Evolutionary conservation across 2,329 filamentous ascomycete genomes (phyloP).

Genomic region (Knufia fluminis): DNA sequence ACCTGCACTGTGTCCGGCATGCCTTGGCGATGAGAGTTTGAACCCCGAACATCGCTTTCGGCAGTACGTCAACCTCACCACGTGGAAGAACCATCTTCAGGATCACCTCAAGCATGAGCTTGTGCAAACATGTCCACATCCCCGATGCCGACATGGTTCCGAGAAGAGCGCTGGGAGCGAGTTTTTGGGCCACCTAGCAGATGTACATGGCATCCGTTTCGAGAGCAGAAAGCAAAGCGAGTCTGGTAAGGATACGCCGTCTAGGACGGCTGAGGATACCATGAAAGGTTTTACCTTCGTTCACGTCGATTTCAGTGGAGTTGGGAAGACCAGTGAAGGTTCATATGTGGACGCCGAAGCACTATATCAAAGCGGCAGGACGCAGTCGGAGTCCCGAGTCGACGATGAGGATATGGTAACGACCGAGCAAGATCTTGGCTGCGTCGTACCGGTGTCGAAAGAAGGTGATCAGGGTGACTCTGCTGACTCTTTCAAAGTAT

Average conservation of each 20-base stretch:
- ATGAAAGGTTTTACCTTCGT: not conserved
- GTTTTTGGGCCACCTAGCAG: conserved; percentile 6
- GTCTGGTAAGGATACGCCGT: not conserved
- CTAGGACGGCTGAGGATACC: not conserved
- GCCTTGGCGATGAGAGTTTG: conserved; percentile 1
- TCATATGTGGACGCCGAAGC: not conserved
- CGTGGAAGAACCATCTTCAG: conserved; percentile 7
- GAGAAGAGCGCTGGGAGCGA: not conserved
- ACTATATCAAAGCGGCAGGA: not conserved
- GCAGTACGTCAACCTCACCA: conserved; percentile 6
- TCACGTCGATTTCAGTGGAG: not conserved
- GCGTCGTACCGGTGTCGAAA: not conserved
- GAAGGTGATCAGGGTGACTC: not conserved
- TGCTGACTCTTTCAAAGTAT: not conserved
- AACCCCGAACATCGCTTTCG: conserved; percentile 1
- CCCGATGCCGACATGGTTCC: not conserved
- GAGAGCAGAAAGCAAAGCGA: not conserved
- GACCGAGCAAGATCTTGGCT: not conserved
- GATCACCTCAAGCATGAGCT: not conserved
- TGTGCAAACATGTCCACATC: not conserved
- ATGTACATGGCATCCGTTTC: conserved; percentile 7
- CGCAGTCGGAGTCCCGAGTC: not conserved
- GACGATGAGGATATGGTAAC: not conserved
- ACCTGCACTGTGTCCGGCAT: conserved; percentile 8
- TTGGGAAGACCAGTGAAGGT: not conserved